Evolutionary conservation across 257 asterid species (phyloP).

Genomic region (Thymus mandschuricus): DNA sequence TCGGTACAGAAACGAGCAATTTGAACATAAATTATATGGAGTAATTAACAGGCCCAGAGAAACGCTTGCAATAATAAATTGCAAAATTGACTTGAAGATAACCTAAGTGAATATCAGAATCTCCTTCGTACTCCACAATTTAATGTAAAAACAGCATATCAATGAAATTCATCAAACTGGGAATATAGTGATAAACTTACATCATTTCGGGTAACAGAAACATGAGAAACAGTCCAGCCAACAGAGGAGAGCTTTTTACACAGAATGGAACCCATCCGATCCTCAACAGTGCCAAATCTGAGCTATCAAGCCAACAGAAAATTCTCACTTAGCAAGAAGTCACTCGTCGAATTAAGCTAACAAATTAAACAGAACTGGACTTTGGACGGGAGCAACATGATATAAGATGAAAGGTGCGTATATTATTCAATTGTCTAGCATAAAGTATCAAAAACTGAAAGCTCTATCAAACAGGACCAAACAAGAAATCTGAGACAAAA

Average conservation of each 20-base stretch:
- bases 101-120: neutral
- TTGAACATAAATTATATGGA: neutral
- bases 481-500: neutral
- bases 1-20: neutral
- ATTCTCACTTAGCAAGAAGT: conserved; percentile 39
- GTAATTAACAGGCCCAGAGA: neutral
- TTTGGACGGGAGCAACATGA: neutral
- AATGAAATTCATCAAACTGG: neutral
- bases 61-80: neutral
- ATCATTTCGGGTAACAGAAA: conserved; percentile 64
- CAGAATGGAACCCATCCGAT: conserved; percentile 58
- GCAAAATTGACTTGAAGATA: conserved; percentile 1
- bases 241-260: conserved; percentile 68
- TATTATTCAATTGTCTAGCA: neutral
- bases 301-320: conserved; percentile 78
- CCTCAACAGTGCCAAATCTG: conserved; percentile 96
- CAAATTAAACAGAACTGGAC: neutral
- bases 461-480: neutral
- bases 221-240: conserved; percentile 77
- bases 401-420: neutral
- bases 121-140: neutral
- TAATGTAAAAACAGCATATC: neutral
- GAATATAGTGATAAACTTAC: conserved; percentile 46
- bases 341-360: neutral
- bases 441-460: neutral